Conservation (phyloP, 768 basidiomycete species). For the Suillus paluster region DNA sequence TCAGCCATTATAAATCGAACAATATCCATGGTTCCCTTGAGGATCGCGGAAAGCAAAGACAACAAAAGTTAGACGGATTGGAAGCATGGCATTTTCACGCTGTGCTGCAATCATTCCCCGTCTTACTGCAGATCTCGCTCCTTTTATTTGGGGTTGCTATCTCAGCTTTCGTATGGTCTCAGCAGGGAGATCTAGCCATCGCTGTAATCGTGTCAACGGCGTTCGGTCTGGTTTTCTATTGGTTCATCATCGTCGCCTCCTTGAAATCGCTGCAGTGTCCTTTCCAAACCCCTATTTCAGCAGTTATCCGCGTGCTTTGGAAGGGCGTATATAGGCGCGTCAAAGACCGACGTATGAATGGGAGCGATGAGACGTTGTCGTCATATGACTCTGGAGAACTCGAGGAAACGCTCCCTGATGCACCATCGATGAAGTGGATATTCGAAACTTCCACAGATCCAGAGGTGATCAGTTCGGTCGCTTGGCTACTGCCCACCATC, state of each 20-base stretch:
- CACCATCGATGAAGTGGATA: slow-evolving; percentile 20
- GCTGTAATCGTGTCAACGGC: slow-evolving; percentile 2
- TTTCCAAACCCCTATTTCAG: slow-evolving; percentile 5
- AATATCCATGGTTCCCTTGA: slow-evolving; percentile 10
- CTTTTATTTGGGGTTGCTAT: slow-evolving; percentile 4
- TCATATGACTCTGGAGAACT: neutral
- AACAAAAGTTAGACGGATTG: slow-evolving; percentile 1
- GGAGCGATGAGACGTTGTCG: neutral
- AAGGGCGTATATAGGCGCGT: neutral
- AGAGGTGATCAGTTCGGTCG: slow-evolving; percentile 3
- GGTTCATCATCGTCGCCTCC: neutral
- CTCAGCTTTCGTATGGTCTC: slow-evolving; percentile 5
- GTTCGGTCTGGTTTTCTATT: neutral
- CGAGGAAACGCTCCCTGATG: neutral
- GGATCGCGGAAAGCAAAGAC: slow-evolving; percentile 5
- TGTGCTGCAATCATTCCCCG: slow-evolving; percentile 2
- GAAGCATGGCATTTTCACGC: slow-evolving; percentile 1
- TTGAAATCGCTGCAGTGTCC: neutral
- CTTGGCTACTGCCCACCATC: neutral
- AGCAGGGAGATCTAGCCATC: neutral
- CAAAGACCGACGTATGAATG: neutral
- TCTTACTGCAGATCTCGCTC: slow-evolving; percentile 15
- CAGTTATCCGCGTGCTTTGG: neutral
- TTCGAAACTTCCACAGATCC: slow-evolving; percentile 24
- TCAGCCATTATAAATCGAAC: slow-evolving; percentile 16